phyloP scores from a whole-genome alignment of 352 stramenopile species.

The Phytophthora pseudosyringae region DNA sequence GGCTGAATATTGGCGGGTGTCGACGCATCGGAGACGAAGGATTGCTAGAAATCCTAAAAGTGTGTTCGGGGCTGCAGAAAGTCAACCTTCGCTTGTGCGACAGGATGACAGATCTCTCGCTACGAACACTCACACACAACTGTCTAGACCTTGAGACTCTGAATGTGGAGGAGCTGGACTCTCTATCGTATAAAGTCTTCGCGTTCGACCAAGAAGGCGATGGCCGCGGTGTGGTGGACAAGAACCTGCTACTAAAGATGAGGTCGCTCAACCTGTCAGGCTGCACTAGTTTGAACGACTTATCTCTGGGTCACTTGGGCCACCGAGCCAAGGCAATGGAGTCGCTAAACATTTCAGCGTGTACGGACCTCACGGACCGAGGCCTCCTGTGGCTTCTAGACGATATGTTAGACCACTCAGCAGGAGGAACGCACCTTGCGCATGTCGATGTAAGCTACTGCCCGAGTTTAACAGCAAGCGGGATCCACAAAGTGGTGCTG shows the following conservation, averaged over 20 bases:
- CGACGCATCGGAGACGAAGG: conserved; percentile 81
- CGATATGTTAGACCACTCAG: conserved; percentile 72
- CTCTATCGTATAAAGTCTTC: conserved; percentile 79
- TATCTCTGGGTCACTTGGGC: conserved; percentile 70
- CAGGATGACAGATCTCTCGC: conserved; percentile 80
- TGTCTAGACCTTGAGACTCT: conserved; percentile 81
- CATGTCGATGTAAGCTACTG: conserved; percentile 88
- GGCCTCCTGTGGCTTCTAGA: conserved; percentile 61
- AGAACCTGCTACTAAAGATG: conserved; percentile 74
- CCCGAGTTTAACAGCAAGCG: conserved; percentile 56
- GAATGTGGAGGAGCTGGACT: conserved; percentile 83
- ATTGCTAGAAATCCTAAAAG: conserved; percentile 67
- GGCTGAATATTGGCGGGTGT: conserved; percentile 83
- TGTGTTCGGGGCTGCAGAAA: conserved; percentile 60
- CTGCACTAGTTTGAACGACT: conserved; percentile 76
- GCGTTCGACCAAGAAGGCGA: conserved; percentile 87
- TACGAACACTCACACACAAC: conserved; percentile 82
- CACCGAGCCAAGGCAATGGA: conserved; percentile 63
- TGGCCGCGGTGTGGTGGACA: conserved; percentile 77
- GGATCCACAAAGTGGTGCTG: conserved; percentile 62
- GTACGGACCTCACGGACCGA: conserved; percentile 70
- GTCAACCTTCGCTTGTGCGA: conserved; percentile 86
- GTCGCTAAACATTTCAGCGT: conserved; percentile 63
- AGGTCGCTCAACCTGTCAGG: conserved; percentile 67
- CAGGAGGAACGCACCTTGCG: conserved; percentile 47